Conservation (phyloP, 2,329 filamentous ascomycete species). For the Cladophialophora carrionii region DNA sequence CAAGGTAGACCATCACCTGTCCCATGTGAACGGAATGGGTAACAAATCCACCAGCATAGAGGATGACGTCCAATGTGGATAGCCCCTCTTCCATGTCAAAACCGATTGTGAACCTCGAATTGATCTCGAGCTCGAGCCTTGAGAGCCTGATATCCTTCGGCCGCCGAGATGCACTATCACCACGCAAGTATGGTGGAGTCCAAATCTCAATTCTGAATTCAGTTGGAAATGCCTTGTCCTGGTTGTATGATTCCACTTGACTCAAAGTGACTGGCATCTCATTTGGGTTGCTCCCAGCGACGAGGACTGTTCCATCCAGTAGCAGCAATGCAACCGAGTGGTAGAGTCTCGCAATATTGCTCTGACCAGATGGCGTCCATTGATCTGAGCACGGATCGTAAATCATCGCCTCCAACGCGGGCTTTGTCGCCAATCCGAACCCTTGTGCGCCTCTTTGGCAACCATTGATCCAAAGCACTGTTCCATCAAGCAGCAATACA, state of each 20-base stretch:
- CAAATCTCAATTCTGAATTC: slow-evolving; percentile 67
- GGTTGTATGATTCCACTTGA: slow-evolving; percentile 49
- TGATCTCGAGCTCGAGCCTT: slow-evolving; percentile 49
- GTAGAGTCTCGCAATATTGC: slow-evolving; percentile 58
- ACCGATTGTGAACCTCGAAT: slow-evolving; percentile 52
- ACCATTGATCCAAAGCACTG: slow-evolving; percentile 63
- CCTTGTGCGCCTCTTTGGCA: slow-evolving; percentile 62
- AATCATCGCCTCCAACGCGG: slow-evolving; percentile 60
- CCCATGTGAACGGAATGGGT: slow-evolving; percentile 66
- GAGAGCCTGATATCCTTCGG: slow-evolving; percentile 56
- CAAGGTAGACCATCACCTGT: slow-evolving; percentile 60
- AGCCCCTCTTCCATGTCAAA: slow-evolving; percentile 33
- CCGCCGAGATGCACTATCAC: slow-evolving; percentile 53
- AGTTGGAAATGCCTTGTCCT: slow-evolving; percentile 54
- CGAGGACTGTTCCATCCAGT: slow-evolving; percentile 62
- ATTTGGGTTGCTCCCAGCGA: slow-evolving; percentile 64
- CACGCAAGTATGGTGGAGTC: slow-evolving; percentile 63
- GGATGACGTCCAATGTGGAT: slow-evolving; percentile 50
- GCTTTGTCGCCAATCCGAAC: slow-evolving; percentile 60
- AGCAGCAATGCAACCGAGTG: slow-evolving; percentile 64
- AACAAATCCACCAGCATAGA: slow-evolving; percentile 64
- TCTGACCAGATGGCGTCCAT: slow-evolving; percentile 51
- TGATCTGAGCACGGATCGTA: slow-evolving; percentile 61
- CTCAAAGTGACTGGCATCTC: slow-evolving; percentile 57
- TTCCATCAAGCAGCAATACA: slow-evolving; percentile 63